Conservation (phyloP, 129 eudicot species). For the Silybum marianum region DNA sequence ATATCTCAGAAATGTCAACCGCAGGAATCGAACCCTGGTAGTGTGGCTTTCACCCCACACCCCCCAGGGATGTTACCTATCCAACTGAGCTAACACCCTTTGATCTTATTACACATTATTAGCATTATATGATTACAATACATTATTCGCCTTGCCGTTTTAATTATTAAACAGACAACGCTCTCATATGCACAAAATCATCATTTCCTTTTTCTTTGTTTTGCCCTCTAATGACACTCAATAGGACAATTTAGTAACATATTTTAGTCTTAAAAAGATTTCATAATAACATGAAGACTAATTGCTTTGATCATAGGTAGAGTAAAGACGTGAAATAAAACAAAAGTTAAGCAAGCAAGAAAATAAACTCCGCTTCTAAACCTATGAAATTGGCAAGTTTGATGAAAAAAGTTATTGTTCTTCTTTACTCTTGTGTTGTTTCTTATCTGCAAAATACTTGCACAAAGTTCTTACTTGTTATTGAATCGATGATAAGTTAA, state of each 20-base stretch:
- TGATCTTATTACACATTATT: background rate
- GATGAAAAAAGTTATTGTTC: background rate
- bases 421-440: background rate
- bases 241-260: background rate
- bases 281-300: constrained; percentile 1
- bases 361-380: background rate
- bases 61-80: no score
- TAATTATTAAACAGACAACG: background rate
- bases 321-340: background rate
- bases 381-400: background rate
- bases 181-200: background rate
- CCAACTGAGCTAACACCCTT: no score
- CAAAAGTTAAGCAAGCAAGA: background rate
- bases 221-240: background rate
- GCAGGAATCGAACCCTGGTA: no score
- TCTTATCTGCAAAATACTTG: background rate
- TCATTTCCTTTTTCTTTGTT: background rate
- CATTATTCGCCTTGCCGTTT: background rate
- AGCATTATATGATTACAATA: background rate
- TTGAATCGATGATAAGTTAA: background rate
- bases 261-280: background rate
- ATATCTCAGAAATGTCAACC: no score
- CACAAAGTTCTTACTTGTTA: background rate
- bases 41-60: no score
- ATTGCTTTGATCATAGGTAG: background rate